A percentile compares a stretch with the other conserved stretches of the same genome.
These are phyloP conservation scores for Sanghuangporus sanghuang DNA, from an alignment of 1,284 basidiomycete genomes.

Conservation along the genomic window DNA sequence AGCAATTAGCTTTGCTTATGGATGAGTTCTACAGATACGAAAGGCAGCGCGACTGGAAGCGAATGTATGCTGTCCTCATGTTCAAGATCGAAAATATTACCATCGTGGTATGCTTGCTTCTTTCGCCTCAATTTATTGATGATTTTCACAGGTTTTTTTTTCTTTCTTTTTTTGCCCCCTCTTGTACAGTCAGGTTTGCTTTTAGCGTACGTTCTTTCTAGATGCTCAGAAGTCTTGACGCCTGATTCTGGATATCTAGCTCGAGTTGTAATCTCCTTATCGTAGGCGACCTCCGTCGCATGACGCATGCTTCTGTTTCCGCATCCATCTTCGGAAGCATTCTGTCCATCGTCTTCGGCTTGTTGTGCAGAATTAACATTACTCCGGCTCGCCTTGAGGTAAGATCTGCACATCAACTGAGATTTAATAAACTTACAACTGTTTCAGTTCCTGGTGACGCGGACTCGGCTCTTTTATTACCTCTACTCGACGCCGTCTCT, in stretches of 20 bases:
- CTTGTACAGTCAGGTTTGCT: conserved; percentile 15
- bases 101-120: conserved; percentile 3
- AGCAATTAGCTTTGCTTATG: not conserved
- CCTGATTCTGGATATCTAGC: not conserved
- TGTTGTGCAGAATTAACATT: conserved; percentile 12
- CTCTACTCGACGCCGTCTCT: conserved; percentile 12
- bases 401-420: not conserved
- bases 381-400: conserved; percentile 14
- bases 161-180: too few relatives aligned
- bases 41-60: conserved; percentile 2
- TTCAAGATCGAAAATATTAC: conserved; percentile 15
- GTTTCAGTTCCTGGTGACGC: conserved; percentile 5
- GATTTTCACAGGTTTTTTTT: too few relatives aligned
- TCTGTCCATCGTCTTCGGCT: conserved; percentile 11
- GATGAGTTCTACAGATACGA: not conserved
- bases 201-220: not conserved
- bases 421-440: not conserved
- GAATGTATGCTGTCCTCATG: conserved; percentile 11
- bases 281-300: conserved; percentile 11
- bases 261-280: conserved; percentile 12
- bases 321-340: conserved; percentile 14
- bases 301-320: conserved; percentile 7
- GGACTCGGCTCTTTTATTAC: conserved; percentile 9
- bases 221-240: not conserved
- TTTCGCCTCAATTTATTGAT: not conserved